phyloP scores from a whole-genome alignment of 1,284 basidiomycete species.

The Tilletia walkeri region DNA sequence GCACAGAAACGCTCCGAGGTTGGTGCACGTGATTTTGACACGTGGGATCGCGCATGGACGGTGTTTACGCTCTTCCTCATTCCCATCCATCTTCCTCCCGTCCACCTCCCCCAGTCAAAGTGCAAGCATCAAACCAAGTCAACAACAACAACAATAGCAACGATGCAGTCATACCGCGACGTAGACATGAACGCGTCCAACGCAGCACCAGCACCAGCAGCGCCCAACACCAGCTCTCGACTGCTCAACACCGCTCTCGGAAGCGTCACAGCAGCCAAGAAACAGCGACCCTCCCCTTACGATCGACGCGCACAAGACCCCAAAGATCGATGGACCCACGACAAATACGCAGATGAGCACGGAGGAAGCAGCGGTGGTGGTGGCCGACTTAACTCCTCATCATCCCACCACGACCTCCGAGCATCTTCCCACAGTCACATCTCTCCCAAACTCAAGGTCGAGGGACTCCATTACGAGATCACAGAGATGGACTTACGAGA shows the following conservation, averaged over 20 bases:
- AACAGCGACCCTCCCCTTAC: not conserved
- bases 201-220: not conserved
- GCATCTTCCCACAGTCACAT: conserved; percentile 22
- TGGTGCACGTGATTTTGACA: too few species aligned
- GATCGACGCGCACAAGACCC: conserved; percentile 7
- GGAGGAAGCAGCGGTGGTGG: not conserved
- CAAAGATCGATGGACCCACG: conserved; percentile 2
- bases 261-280: not conserved
- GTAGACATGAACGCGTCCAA: not conserved
- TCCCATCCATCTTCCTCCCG: too few species aligned
- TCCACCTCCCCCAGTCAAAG: too few species aligned
- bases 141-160: not conserved
- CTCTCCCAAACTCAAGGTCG: conserved; percentile 66
- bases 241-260: conserved; percentile 15
- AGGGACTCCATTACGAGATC: conserved; percentile 90
- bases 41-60: too few species aligned
- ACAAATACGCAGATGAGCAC: conserved; percentile 1
- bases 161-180: not conserved
- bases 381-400: not conserved
- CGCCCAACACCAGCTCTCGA: not conserved
- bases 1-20: too few species aligned
- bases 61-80: too few species aligned
- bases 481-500: conserved; percentile 76
- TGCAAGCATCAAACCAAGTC: too few species aligned
- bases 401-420: conserved; percentile 21